phyloP scores from a whole-genome alignment of 352 stramenopile genomes.

The Lagenidium giganteum region DNA sequence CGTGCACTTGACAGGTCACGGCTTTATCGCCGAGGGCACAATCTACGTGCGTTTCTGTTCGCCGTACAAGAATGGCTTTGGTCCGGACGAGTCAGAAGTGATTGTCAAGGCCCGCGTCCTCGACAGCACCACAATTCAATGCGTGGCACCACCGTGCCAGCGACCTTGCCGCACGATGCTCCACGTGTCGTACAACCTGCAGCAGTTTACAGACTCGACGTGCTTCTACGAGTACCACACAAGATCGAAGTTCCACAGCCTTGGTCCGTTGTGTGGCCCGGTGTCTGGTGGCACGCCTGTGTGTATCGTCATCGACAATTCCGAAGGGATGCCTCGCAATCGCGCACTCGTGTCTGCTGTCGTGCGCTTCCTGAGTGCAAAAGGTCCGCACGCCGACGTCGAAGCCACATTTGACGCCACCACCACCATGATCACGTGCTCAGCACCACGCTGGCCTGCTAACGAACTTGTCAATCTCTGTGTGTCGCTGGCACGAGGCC shows the following conservation, averaged over 20 bases:
- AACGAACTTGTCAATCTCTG: constrained; percentile 49
- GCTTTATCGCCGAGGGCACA: constrained; percentile 51
- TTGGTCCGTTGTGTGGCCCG: constrained; percentile 44
- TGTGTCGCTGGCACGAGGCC: constrained; percentile 21
- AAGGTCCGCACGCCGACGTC: constrained; percentile 19
- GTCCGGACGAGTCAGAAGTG: constrained; percentile 23
- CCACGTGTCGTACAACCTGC: constrained; percentile 66
- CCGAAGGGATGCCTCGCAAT: constrained; percentile 35
- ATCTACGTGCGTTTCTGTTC: constrained; percentile 68
- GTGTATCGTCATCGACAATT: constrained; percentile 30
- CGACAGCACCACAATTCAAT: constrained; percentile 47
- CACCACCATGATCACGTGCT: constrained; percentile 25
- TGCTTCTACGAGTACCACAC: constrained; percentile 71
- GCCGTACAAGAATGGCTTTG: constrained; percentile 25
- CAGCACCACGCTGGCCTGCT: constrained; percentile 39
- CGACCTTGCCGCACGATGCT: constrained; percentile 32
- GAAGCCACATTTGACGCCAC: constrained; percentile 33
- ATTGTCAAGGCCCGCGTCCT: constrained; percentile 47
- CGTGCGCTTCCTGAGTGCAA: constrained; percentile 47
- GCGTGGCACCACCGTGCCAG: constrained; percentile 27
- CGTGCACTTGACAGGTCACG: constrained; percentile 46
- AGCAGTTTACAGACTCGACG: constrained; percentile 61
- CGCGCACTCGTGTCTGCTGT: constrained; percentile 27
- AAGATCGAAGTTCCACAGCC: constrained; percentile 30
- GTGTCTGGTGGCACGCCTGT: constrained; percentile 52